phyloP scores from a whole-genome alignment of 2,329 filamentous ascomycete genomes.

The Claviceps lovelessii region DNA sequence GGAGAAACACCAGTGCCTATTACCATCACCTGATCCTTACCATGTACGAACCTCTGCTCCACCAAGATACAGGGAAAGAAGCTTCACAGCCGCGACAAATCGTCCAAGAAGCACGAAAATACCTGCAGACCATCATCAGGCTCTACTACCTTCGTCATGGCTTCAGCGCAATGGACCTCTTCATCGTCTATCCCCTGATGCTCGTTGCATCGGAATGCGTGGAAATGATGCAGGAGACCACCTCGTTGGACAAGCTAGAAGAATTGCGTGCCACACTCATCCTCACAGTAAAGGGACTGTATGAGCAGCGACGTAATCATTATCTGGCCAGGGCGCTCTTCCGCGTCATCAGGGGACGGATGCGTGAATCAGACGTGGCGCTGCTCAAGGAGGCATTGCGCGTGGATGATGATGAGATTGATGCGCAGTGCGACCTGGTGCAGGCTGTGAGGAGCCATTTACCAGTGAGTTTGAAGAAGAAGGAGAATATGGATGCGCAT shows the following conservation, averaged over 20 bases:
- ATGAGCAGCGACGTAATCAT: conserved; percentile 6
- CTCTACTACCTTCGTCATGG: conserved; percentile 19
- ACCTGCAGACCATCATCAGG: conserved; percentile 14
- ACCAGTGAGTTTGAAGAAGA: conserved; percentile 17
- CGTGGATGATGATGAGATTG: conserved; percentile 9
- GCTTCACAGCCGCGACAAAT: conserved; percentile 6
- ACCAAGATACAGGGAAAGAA: background rate
- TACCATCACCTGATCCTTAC: conserved; percentile 13
- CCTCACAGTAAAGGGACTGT: conserved; percentile 19
- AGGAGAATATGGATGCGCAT: conserved; percentile 12
- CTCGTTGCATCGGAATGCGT: conserved; percentile 9
- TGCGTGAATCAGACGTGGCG: conserved; percentile 15
- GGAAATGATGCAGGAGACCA: conserved; percentile 11
- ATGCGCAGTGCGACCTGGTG: conserved; percentile 9
- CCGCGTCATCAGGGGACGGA: conserved; percentile 19
- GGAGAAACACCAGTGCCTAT: conserved; percentile 9
- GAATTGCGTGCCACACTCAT: conserved; percentile 19
- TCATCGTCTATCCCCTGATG: conserved; percentile 20
- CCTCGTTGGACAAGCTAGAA: conserved; percentile 8
- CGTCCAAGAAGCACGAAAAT: conserved; percentile 10
- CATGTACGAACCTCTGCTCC: conserved; percentile 14
- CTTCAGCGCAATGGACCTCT: conserved; percentile 18
- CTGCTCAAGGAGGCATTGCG: conserved; percentile 9
- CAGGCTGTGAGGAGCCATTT: conserved; percentile 17
- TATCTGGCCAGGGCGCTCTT: conserved; percentile 21